A percentile compares a stretch with the other conserved stretches of the same genome.
Conservation (phyloP, 371 early-diverging fungal genomes). For the Mucor saturninus region DNA sequence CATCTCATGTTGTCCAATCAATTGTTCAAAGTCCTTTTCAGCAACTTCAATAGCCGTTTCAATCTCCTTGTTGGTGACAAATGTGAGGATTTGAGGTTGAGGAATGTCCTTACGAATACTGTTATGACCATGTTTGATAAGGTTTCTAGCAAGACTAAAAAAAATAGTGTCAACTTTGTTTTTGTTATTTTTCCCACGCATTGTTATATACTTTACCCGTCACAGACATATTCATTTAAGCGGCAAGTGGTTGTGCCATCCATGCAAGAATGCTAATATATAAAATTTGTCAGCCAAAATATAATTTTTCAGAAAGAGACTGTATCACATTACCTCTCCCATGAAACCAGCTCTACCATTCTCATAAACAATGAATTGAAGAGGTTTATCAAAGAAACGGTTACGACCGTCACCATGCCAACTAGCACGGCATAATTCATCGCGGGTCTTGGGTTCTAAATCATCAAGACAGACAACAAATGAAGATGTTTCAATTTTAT, state of each 20-base stretch:
- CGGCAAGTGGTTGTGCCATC: conserved; percentile 93
- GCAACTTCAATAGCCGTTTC: conserved; percentile 65
- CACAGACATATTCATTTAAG: conserved; percentile 71
- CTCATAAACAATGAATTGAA: conserved; percentile 93
- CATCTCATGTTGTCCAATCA: conserved; percentile 80
- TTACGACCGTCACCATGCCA: conserved; percentile 96
- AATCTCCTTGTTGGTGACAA: conserved; percentile 65
- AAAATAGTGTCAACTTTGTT: background rate
- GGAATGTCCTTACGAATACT: conserved; percentile 59
- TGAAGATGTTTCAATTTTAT: conserved; percentile 81
- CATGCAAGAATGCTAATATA: conserved; percentile 86
- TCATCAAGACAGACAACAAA: conserved; percentile 92
- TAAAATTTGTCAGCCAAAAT: conserved; percentile 10
- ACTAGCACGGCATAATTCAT: conserved; percentile 79
- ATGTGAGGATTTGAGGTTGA: conserved; percentile 68
- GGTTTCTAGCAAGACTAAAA: conserved; percentile 43
- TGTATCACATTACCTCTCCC: conserved; percentile 67
- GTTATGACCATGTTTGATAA: conserved; percentile 66
- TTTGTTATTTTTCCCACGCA: conserved; percentile 3
- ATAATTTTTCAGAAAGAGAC: background rate
- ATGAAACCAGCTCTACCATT: conserved; percentile 96
- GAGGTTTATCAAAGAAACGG: conserved; percentile 92
- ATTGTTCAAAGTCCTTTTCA: conserved; percentile 69
- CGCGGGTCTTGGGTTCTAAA: conserved; percentile 79
- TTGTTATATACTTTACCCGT: conserved; percentile 36